Evolutionary conservation across 2,329 filamentous ascomycete species (phyloP), one percentile per base, ranked within the genome.

Genomic region (Rhexocercosporidium sp.): DNA sequence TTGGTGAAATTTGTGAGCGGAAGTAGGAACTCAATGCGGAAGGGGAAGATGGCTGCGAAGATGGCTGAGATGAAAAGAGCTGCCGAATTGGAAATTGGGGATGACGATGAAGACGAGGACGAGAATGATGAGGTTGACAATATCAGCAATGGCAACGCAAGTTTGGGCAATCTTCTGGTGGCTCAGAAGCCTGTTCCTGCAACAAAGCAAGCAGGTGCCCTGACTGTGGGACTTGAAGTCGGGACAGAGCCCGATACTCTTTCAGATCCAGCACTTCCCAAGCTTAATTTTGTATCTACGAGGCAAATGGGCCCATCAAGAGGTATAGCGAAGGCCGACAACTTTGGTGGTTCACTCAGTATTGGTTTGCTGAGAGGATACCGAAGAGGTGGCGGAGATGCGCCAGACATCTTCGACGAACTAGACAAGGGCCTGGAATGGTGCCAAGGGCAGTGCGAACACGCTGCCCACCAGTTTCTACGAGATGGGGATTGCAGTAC

Each of bases 391-490:
- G 69, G 66, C 6, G 67, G 64, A 4, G 70, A 71, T 1, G 25
- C 65, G 7, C 63, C 67, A 14, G 86, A 88, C 69, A 82, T 88
- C 0, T 93, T 91, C 75, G 92, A 96, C 71, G 84, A 87, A 53
- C 84, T 94, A 1, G 94, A 97, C 76, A 92, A 91, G 76, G 86
- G 88, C 0, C 82, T 97, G 29, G 94, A 97, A 76, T 87, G 88
- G 70, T 91, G 93, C 5, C 93, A 97, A 77, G 86, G 85, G 65
- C 87, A 94, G 73, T 96, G 92, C 77, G 94, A 97, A 80, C 89
- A 90, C 63, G 94, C 92, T 2, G 94, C 94, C 0, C 94, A 97
- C 76, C 92, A 96, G 75, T 93, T 96, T 69, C 83, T 97, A n/a
- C 88, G 94, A 27, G 91, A 94, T 62, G 94, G 94, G 12, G 91